Evolutionary conservation across 2,329 filamentous ascomycete species (phyloP).

Genomic region (Aspergillus tanneri): DNA sequence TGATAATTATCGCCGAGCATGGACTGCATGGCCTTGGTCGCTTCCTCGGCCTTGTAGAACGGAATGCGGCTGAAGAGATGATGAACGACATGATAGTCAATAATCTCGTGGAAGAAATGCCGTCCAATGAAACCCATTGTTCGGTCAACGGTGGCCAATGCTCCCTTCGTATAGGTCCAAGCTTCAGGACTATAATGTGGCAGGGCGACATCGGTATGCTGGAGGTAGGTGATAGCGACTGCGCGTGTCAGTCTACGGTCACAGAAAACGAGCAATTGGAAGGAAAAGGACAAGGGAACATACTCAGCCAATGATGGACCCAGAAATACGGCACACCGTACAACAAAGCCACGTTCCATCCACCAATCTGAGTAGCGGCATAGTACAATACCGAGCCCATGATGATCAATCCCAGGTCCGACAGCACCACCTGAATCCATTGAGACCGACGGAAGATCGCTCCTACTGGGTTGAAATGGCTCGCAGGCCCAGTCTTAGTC

Average conservation of each 20-base stretch:
- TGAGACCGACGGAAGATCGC: constrained; percentile 61
- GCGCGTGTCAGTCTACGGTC: constrained; percentile 6
- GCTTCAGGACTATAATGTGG: constrained; percentile 59
- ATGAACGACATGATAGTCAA: constrained; percentile 64
- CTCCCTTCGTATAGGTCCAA: constrained; percentile 64
- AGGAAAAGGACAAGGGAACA: constrained; percentile 23
- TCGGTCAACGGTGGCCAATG: constrained; percentile 63
- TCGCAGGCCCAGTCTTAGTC: constrained; percentile 27
- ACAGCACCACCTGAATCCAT: constrained; percentile 56
- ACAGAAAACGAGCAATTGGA: neutral
- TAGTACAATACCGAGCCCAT: constrained; percentile 54
- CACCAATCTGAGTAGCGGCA: constrained; percentile 54
- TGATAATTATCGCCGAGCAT: constrained; percentile 57
- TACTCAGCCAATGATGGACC: constrained; percentile 70
- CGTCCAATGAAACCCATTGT: constrained; percentile 64
- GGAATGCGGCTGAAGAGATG: constrained; percentile 62
- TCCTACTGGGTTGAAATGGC: constrained; percentile 63
- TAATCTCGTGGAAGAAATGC: constrained; percentile 67
- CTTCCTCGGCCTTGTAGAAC: constrained; percentile 61
- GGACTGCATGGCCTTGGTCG: constrained; percentile 57
- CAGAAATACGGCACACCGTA: constrained; percentile 67
- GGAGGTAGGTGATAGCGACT: constrained; percentile 74
- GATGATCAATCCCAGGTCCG: constrained; percentile 59
- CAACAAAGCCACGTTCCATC: constrained; percentile 57
- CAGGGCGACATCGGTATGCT: constrained; percentile 63